These are phyloP conservation scores for Ampelocalamus luodianensis DNA, from an alignment of 176 grass and related monocot species.

Conservation along the genomic window DNA sequence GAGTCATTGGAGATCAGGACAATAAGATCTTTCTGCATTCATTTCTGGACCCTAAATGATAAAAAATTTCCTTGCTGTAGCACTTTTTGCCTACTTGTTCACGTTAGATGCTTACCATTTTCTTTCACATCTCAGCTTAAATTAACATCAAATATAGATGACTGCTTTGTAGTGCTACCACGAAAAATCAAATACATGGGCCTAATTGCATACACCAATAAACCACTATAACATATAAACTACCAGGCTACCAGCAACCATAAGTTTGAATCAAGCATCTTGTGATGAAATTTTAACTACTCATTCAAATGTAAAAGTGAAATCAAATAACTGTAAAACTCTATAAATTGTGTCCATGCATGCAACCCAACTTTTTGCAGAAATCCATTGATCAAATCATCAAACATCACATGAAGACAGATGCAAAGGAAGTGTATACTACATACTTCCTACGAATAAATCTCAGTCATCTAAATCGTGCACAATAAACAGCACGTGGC, in stretches of 20 bases:
- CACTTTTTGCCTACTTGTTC: background rate
- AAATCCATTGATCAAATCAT: slow-evolving; percentile 3
- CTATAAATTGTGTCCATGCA: slow-evolving; percentile 6
- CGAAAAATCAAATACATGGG: background rate
- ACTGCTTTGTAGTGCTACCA: background rate
- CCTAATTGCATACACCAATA: background rate
- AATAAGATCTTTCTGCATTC: background rate
- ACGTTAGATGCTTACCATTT: background rate
- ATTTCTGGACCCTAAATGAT: background rate
- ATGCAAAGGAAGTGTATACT: background rate
- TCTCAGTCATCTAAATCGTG: background rate
- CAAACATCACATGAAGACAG: background rate
- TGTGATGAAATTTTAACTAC: background rate
- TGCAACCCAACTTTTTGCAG: slow-evolving; percentile 1
- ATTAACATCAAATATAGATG: background rate
- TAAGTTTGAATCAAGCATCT: background rate
- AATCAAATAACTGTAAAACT: background rate
- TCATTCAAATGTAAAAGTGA: slow-evolving; percentile 1
- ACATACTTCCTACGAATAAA: slow-evolving; percentile 8
- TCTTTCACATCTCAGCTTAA: background rate
- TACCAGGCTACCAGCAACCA: background rate
- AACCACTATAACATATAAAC: background rate
- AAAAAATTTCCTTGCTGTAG: background rate
- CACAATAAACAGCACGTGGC: background rate
- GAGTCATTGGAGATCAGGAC: background rate